Evolutionary conservation across 169 alveolate genomes (phyloP).

Genomic region (Cryptosporidium andersoni): DNA sequence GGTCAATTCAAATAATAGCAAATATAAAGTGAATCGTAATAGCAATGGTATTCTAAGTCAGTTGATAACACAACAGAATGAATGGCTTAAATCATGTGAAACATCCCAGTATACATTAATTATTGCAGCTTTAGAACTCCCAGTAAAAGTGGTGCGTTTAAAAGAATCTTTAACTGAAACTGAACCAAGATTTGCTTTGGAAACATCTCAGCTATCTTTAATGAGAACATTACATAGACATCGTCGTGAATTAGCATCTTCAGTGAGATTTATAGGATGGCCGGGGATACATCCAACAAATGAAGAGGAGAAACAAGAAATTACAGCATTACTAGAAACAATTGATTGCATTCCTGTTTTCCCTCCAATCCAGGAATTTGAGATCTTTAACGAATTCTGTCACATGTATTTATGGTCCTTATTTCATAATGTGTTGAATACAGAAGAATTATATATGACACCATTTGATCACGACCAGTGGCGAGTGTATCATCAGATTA

Average conservation of each 20-base stretch:
- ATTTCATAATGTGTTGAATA: conserved; percentile 79
- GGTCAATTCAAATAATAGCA: background rate
- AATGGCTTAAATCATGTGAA: conserved; percentile 31
- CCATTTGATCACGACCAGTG: conserved; percentile 82
- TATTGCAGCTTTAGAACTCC: conserved; percentile 64
- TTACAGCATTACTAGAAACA: conserved; percentile 33
- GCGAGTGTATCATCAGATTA: conserved; percentile 76
- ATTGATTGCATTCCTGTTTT: conserved; percentile 75
- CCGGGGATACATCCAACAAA: conserved; percentile 70
- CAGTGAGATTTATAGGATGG: conserved; percentile 73
- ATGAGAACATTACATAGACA: conserved; percentile 57
- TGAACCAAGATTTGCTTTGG: conserved; percentile 11
- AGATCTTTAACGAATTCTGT: conserved; percentile 71
- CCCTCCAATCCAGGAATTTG: conserved; percentile 72
- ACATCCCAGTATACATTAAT: conserved; percentile 39
- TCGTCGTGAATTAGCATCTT: conserved; percentile 25
- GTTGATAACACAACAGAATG: conserved; percentile 19
- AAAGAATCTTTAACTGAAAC: background rate
- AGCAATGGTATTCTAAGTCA: conserved; percentile 22
- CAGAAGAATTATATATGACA: conserved; percentile 73
- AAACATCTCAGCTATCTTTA: conserved; percentile 23
- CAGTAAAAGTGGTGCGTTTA: conserved; percentile 45
- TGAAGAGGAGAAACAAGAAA: conserved; percentile 74
- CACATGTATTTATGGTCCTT: conserved; percentile 75
- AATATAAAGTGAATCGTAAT: background rate